Evolutionary conservation across 176 grass and related monocot genomes (phyloP).

Genomic region (Avena insularis): DNA sequence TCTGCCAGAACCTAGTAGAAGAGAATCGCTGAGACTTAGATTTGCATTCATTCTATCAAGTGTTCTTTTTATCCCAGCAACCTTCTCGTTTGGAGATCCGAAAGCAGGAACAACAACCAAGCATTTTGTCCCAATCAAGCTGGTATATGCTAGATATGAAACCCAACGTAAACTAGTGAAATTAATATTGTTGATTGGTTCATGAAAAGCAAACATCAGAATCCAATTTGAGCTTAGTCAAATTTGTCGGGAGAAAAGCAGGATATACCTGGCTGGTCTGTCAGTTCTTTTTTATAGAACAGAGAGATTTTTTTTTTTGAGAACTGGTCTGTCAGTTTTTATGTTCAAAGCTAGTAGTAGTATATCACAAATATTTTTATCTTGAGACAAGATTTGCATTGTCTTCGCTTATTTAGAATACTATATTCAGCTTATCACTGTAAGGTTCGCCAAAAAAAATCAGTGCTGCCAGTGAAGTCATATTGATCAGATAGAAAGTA

Average conservation of each 20-base stretch:
- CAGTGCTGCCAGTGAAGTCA: neutral
- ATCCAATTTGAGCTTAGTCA: neutral
- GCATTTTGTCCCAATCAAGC: no score
- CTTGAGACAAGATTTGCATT: neutral
- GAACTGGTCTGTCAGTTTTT: neutral
- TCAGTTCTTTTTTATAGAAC: no score
- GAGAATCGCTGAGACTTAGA: neutral
- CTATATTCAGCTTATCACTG: neutral
- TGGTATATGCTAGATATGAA: no score
- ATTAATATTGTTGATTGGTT: no score
- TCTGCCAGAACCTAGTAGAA: neutral
- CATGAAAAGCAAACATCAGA: neutral
- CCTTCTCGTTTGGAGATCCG: neutral
- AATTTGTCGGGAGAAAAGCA: neutral
- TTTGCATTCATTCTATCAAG: neutral
- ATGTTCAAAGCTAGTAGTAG: neutral
- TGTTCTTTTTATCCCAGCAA: neutral
- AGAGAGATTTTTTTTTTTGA: no score
- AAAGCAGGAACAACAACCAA: no score
- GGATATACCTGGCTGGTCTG: neutral
- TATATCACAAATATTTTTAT: neutral
- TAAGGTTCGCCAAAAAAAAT: no score
- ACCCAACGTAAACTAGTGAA: no score
- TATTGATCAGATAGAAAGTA: neutral
- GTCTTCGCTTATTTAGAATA: neutral